Conservation (phyloP, 805 yeast species). For the Barnettozyma vustinii region DNA sequence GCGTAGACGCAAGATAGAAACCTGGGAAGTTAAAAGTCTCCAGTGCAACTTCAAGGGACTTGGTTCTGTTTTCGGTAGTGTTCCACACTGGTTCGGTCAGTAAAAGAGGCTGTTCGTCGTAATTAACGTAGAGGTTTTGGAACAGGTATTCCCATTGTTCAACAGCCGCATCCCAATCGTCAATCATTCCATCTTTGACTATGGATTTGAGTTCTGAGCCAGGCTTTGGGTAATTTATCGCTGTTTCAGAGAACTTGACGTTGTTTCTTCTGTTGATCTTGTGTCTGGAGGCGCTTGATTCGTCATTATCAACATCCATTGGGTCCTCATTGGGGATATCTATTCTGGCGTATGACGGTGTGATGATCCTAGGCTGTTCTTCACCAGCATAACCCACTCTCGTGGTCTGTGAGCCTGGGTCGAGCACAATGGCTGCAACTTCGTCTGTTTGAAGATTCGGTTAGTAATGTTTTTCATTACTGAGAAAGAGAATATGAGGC, state of each 20-base stretch:
- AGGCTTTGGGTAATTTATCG: slow-evolving; percentile 46
- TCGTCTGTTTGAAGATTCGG: slow-evolving; percentile 48
- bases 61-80: slow-evolving; percentile 55
- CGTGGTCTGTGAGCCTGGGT: slow-evolving; percentile 82
- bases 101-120: slow-evolving; percentile 66
- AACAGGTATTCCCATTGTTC: slow-evolving; percentile 68
- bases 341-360: slow-evolving; percentile 64
- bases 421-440: slow-evolving; percentile 84
- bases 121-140: slow-evolving; percentile 45
- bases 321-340: slow-evolving; percentile 15
- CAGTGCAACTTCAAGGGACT: slow-evolving; percentile 64
- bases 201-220: slow-evolving; percentile 51
- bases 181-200: slow-evolving; percentile 53
- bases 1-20: slow-evolving; percentile 70
- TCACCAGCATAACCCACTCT: slow-evolving; percentile 92
- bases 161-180: slow-evolving; percentile 82
- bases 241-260: slow-evolving; percentile 33
- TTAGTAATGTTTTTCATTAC: background rate
- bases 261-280: slow-evolving; percentile 19
- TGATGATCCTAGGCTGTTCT: slow-evolving; percentile 71
- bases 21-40: slow-evolving; percentile 75
- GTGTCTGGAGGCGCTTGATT: slow-evolving; percentile 6
- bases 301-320: slow-evolving; percentile 24
- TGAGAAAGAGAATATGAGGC: no score
- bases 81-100: slow-evolving; percentile 90